phyloP scores from a whole-genome alignment of 1,139 yeast species.

The Yamadazyma membranifaciens region DNA sequence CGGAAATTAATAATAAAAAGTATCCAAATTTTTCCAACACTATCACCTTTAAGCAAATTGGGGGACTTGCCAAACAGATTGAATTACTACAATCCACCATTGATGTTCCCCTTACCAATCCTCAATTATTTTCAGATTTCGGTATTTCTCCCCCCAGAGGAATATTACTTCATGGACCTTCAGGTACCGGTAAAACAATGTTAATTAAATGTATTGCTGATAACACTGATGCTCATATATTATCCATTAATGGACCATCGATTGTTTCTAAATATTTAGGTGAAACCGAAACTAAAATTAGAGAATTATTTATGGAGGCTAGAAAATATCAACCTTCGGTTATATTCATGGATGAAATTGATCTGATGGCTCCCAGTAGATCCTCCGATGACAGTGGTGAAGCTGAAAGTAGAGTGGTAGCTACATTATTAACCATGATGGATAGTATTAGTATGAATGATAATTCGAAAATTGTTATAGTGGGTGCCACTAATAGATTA shows the following conservation, averaged over 20 bases:
- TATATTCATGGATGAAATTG: slow-evolving; percentile 88
- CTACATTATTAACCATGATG: slow-evolving; percentile 83
- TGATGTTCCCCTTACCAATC: slow-evolving; percentile 77
- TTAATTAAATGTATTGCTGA: slow-evolving; percentile 80
- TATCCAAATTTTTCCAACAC: slow-evolving; percentile 43
- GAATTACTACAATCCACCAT: slow-evolving; percentile 62
- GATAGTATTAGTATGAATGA: slow-evolving; percentile 87
- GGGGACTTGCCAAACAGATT: slow-evolving; percentile 75
- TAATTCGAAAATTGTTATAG: slow-evolving; percentile 66
- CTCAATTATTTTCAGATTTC: slow-evolving; percentile 74
- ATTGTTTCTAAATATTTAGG: slow-evolving; percentile 91
- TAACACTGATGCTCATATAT: slow-evolving; percentile 67
- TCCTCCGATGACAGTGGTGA: slow-evolving; percentile 85
- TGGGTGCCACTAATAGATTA: slow-evolving; percentile 81
- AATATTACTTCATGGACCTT: slow-evolving; percentile 87
- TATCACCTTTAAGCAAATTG: slow-evolving; percentile 55
- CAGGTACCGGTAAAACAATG: slow-evolving; percentile 97
- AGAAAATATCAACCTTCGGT: slow-evolving; percentile 80
- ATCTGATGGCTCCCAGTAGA: slow-evolving; percentile 82
- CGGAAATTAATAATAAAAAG: slow-evolving; percentile 17
- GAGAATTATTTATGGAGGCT: slow-evolving; percentile 86
- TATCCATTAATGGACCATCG: slow-evolving; percentile 87
- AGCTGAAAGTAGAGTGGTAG: slow-evolving; percentile 85
- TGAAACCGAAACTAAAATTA: slow-evolving; percentile 81
- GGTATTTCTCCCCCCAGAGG: slow-evolving; percentile 94